Evolutionary conservation across 306 rosid species (phyloP).

Genomic region (Citrullus mucosospermus): DNA sequence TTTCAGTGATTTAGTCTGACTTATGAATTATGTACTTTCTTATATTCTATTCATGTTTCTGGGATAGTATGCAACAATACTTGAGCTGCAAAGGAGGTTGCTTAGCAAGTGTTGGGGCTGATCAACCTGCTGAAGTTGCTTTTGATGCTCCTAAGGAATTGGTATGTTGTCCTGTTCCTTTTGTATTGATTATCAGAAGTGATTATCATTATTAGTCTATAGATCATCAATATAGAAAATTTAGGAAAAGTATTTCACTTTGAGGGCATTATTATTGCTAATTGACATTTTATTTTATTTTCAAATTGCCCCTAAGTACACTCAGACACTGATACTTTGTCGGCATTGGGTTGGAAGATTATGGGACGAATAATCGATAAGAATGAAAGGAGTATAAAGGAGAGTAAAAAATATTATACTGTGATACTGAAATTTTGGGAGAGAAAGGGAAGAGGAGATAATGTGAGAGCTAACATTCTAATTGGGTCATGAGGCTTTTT

Average conservation of each 20-base stretch:
- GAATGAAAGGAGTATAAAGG: background rate
- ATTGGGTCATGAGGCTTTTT: no score
- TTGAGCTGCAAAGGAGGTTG: slow-evolving; percentile 91
- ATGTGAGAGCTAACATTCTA: no score
- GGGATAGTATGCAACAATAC: slow-evolving; percentile 71
- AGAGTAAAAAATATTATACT: background rate
- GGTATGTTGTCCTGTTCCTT: slow-evolving; percentile 34
- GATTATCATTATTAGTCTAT: background rate
- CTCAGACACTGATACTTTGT: background rate
- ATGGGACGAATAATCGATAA: background rate
- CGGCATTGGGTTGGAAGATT: background rate
- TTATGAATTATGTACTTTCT: background rate
- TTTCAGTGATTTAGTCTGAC: background rate
- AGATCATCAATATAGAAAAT: background rate
- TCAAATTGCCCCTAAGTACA: background rate
- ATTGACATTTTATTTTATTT: background rate
- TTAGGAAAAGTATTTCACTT: background rate
- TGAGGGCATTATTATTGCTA: background rate
- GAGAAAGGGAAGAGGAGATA: no score
- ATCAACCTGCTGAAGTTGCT: slow-evolving; percentile 96
- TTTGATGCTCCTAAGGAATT: slow-evolving; percentile 67
- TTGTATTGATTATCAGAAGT: background rate
- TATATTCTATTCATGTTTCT: background rate
- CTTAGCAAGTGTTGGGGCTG: slow-evolving; percentile 72
- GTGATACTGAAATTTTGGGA: background rate